Conservation (phyloP, 305 asterid species). For the Fraxinus floribunda region DNA sequence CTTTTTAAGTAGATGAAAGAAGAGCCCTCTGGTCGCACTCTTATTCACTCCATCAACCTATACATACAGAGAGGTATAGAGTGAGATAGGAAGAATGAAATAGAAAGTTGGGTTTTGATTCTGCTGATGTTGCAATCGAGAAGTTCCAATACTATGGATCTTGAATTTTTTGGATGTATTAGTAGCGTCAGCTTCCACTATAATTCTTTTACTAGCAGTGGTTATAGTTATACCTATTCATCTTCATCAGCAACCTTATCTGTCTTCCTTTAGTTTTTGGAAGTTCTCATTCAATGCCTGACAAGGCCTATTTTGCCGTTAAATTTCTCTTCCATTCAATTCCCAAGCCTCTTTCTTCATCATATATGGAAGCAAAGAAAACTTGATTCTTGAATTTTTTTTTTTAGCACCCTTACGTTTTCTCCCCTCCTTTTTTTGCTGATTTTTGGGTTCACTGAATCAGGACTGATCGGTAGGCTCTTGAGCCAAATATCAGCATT, state of each 20-base stretch:
- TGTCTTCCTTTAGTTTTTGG: constrained; percentile 43
- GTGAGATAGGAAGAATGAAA: background rate
- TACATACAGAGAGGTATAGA: constrained; percentile 1
- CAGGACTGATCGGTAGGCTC: constrained; percentile 28
- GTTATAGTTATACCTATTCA: constrained; percentile 39
- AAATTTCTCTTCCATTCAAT: constrained; percentile 30
- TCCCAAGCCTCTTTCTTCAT: constrained; percentile 29
- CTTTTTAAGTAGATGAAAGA: background rate
- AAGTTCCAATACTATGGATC: constrained; percentile 49
- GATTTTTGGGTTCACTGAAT: constrained; percentile 27
- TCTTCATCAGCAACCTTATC: constrained; percentile 42
- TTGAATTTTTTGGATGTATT: constrained; percentile 36
- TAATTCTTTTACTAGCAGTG: constrained; percentile 23
- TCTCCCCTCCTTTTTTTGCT: constrained; percentile 15
- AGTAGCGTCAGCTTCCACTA: constrained; percentile 48
- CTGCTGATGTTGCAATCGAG: constrained; percentile 34
- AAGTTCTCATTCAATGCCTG: constrained; percentile 44
- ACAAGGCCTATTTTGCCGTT: constrained; percentile 37
- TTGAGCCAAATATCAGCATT: constrained; percentile 25
- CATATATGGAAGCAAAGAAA: constrained; percentile 24
- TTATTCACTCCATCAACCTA: constrained; percentile 20
- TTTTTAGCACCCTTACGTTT: constrained; percentile 8
- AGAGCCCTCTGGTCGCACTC: background rate
- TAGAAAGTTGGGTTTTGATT: constrained; percentile 16
- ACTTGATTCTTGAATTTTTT: constrained; percentile 36